A percentile compares a stretch with the other conserved stretches of the same genome.
Conservation (phyloP, 768 basidiomycete genomes). For the Russula brevipes region DNA sequence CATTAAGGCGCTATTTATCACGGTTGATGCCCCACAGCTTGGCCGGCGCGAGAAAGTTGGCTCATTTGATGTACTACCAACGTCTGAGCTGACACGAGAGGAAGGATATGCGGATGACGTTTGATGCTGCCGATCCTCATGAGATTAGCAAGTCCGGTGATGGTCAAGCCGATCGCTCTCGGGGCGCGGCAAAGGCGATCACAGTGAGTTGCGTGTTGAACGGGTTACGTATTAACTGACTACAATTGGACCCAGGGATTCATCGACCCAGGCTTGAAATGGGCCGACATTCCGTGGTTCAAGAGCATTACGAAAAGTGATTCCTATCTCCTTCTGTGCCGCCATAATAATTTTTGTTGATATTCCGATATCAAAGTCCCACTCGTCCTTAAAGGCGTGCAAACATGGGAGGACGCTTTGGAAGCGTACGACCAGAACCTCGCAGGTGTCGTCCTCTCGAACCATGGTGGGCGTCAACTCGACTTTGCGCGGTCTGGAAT, state of each 20-base stretch:
- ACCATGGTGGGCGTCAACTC: slow-evolving; percentile 56
- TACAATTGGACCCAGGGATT: slow-evolving; percentile 54
- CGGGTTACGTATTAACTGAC: neutral
- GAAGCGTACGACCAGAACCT: slow-evolving; percentile 44
- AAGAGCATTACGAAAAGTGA: slow-evolving; percentile 52
- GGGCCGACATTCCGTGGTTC: slow-evolving; percentile 75
- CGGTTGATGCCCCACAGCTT: slow-evolving; percentile 95
- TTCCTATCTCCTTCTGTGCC: slow-evolving; percentile 2
- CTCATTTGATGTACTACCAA: neutral
- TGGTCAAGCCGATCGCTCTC: slow-evolving; percentile 65
- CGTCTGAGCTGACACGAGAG: slow-evolving; percentile 1
- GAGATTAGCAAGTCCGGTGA: slow-evolving; percentile 46
- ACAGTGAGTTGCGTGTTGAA: slow-evolving; percentile 46
- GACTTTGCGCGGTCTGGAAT: slow-evolving; percentile 44
- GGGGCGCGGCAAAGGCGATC: slow-evolving; percentile 93
- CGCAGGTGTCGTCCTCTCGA: slow-evolving; percentile 50
- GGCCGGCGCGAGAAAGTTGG: slow-evolving; percentile 81
- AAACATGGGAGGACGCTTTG: slow-evolving; percentile 57
- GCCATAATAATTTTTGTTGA: neutral
- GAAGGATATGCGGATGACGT: slow-evolving; percentile 96
- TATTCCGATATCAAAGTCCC: slow-evolving; percentile 39
- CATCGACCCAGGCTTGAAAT: slow-evolving; percentile 86
- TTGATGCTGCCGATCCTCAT: slow-evolving; percentile 70
- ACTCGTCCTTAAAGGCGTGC: slow-evolving; percentile 59
- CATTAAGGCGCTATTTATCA: slow-evolving; percentile 92